These are phyloP conservation scores for Neurospora sp. DNA, from an alignment of 495 filamentous ascomycete genomes.

Conservation along the genomic window DNA sequence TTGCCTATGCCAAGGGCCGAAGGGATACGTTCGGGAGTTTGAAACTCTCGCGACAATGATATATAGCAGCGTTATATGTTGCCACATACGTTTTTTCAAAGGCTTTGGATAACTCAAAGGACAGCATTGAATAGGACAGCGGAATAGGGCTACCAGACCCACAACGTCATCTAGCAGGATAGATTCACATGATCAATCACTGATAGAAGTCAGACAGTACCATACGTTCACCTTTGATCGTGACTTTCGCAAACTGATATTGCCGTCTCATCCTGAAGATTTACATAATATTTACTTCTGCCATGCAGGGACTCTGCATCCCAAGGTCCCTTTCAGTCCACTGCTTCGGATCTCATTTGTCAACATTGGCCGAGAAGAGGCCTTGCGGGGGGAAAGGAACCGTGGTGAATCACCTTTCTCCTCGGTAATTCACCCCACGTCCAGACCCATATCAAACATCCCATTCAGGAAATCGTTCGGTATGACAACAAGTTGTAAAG, in stretches of 20 bases:
- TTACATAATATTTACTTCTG: background rate
- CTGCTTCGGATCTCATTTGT: background rate
- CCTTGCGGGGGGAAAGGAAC: background rate
- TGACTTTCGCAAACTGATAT: background rate
- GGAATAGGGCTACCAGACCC: background rate
- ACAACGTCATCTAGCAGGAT: background rate
- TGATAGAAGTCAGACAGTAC: background rate
- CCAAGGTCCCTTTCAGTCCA: background rate
- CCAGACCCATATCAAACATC: background rate
- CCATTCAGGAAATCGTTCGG: background rate
- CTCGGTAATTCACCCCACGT: background rate
- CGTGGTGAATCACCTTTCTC: background rate
- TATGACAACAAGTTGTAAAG: background rate
- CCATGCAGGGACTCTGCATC: background rate
- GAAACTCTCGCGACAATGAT: background rate
- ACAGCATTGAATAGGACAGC: background rate
- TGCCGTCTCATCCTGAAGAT: background rate
- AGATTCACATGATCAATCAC: background rate
- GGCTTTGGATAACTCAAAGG: background rate
- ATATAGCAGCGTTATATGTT: background rate
- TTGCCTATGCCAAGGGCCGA: background rate
- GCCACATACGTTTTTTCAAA: background rate
- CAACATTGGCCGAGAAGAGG: background rate
- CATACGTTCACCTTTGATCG: background rate
- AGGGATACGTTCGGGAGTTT: background rate